Conservation (phyloP, 306 rosid genomes). For the Astragalus membranaceus region DNA sequence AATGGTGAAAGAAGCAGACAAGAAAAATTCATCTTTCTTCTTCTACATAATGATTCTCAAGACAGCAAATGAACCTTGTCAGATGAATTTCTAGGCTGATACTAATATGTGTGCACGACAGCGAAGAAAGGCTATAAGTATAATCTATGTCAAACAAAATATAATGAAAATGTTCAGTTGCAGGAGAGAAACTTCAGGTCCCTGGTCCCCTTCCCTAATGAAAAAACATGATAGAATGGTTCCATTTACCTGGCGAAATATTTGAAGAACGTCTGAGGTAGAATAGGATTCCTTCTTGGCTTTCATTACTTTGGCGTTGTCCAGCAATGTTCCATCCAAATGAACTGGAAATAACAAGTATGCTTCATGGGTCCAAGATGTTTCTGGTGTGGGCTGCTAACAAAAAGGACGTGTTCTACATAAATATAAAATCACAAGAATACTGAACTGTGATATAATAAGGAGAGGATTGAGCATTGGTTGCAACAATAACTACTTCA, state of each 20-base stretch:
- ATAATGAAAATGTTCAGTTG: not conserved
- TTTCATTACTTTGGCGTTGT: slow-evolving; percentile 77
- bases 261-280: slow-evolving; percentile 80
- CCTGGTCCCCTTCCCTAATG: not conserved
- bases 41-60: not conserved
- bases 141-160: not conserved
- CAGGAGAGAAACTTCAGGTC: not conserved
- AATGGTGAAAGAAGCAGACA: slow-evolving; percentile 2
- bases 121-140: not conserved
- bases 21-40: slow-evolving; percentile 3
- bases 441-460: not conserved
- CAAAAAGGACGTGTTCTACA: slow-evolving; percentile 12
- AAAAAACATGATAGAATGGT: not conserved
- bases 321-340: slow-evolving; percentile 93
- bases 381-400: slow-evolving; percentile 73
- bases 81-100: slow-evolving; percentile 7
- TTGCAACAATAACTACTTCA: slow-evolving; percentile 21
- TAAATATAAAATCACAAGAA: slow-evolving; percentile 14
- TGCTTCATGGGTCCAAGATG: slow-evolving; percentile 92
- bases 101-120: not conserved
- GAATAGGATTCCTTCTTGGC: slow-evolving; percentile 77
- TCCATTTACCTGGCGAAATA: slow-evolving; percentile 75
- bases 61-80: not conserved
- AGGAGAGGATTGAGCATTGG: not conserved
- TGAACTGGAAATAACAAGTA: slow-evolving; percentile 95